Evolutionary conservation across 345 rosid genomes (phyloP), one percentile per base, ranked within the genome.

Genomic region (Eucalyptus pumila): DNA sequence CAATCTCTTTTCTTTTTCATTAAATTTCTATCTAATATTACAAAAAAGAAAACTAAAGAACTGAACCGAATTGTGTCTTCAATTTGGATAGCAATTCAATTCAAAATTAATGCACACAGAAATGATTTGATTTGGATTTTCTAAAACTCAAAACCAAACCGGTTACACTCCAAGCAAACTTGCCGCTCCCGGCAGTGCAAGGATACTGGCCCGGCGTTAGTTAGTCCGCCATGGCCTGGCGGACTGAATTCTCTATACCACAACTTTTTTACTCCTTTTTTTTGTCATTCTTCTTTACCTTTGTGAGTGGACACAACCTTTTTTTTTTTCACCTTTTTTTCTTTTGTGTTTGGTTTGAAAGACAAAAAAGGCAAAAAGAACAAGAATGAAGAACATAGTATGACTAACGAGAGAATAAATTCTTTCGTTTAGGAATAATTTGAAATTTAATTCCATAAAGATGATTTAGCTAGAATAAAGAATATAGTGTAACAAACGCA

Each of bases 71-170:
- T 4, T 4, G 1, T 11, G 11, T 47, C 49, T 47, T 11, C 49
- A 3, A 13, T 47, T 47, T 4, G 4, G 5, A 13, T 11, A 4
- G 4, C 5, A 2, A 47, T 47, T 47, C 4, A 5, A 1, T 47
- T 47, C 49, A 47, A 47, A 47, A 4, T 11, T 47, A 47, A 47
- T 47, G 49, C 14, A 47, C 1, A 47, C 0, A 4, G 11, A 47
- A 47, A 47, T 11, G 49, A 4, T 47, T 47, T 4, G 49, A 4
- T 11, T 47, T 47, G 49, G 49, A 47, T 11, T 47, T 47, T 47
- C 14, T 11, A 47, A 11, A 47, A 47, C 14, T 47, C 5, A 1
- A 47, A 47, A 47, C 49, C 49, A 47, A 47, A 47, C 14, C 7
- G 42, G 42, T 42, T 42, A 42, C 42, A 42, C 42, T 42, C 7